Evolutionary conservation across 1,284 basidiomycete genomes (phyloP).

Genomic region (Melampsora allii-populina): DNA sequence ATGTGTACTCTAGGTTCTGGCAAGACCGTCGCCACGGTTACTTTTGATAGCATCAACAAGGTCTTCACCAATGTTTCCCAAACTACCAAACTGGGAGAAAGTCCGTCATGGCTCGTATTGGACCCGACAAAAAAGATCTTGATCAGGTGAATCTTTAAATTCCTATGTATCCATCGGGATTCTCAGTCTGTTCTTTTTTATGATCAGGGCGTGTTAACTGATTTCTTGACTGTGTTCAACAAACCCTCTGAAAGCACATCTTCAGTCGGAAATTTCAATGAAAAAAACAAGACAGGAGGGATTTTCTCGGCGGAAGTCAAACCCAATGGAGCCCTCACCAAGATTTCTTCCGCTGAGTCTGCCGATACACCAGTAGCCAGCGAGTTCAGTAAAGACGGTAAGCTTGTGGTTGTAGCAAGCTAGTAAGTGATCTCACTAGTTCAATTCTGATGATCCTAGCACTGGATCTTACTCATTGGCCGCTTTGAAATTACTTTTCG

Average conservation of each 20-base stretch:
- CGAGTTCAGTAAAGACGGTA: slow-evolving; percentile 5
- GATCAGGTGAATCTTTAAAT: slow-evolving; percentile 4
- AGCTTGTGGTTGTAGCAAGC: slow-evolving; percentile 15
- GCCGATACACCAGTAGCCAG: slow-evolving; percentile 15
- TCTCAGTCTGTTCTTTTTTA: neutral
- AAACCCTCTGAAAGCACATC: neutral
- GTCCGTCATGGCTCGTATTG: slow-evolving; percentile 18
- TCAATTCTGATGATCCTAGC: too few relatives aligned
- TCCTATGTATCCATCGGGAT: neutral
- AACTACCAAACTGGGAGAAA: neutral
- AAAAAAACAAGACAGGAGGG: slow-evolving; percentile 11
- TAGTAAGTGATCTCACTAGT: slow-evolving; percentile 8
- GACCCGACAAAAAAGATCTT: slow-evolving; percentile 16
- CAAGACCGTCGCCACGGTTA: too few relatives aligned
- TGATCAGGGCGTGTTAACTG: neutral
- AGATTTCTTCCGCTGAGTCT: neutral
- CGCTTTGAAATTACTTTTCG: neutral
- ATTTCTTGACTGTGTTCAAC: neutral
- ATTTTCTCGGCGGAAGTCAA: slow-evolving; percentile 11
- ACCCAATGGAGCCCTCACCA: slow-evolving; percentile 5
- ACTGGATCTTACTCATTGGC: neutral
- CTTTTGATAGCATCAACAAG: too few relatives aligned
- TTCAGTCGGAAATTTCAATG: slow-evolving; percentile 14
- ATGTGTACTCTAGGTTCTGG: too few relatives aligned
- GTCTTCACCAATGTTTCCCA: too few relatives aligned